Evolutionary conservation across 2,329 filamentous ascomycete genomes (phyloP), one percentile per base, ranked within the genome.

Genomic region (Neofusicoccum umdonicola): DNA sequence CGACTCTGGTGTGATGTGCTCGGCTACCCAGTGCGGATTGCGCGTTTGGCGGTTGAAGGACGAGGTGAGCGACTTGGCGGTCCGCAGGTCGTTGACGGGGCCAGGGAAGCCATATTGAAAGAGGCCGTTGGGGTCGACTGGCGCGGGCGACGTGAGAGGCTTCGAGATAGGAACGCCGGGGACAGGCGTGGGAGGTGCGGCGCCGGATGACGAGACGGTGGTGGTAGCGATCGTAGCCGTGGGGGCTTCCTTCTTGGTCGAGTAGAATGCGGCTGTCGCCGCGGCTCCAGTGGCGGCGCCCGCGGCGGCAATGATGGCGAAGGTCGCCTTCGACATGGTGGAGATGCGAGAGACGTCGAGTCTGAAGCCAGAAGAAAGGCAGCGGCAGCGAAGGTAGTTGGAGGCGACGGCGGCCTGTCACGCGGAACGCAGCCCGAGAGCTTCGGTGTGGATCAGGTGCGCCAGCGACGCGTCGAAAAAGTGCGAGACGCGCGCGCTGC

Each of bases 1-100:
- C 0, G 94, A 98, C 41, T 87, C 86, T 1, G 93, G 88, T 0
- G 95, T 99, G 78, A 99, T 97, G 83, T 99, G 95, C 82, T 99
- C 95, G 68, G 90, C 80, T 19, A 82, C 95, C 94, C 94, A 99
- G 76, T 91, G 86, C 35, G 95, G 95, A 80, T 99, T 99, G 74
- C 93, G 88, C 48, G 88, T 90, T 67, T 92, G 89, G 34, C 95
- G 92, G 80, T 99, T 94, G 85, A 90, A 99, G 71, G 90, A 89
- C 37, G 93, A 96, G 69, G 93, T 85, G 62, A 98, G 85, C 39
- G 92, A 90, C 31, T 87, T 82, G 42, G 92, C 89, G 63, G 85
- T 85, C 63, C 93, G 89, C 48, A 96, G 83, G 79, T 99, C 95
- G 72, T 89, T 85, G 44, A 97, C 82, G 37, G 95, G 95, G 65